Base-by-base conservation (phyloP, 441 rosid species). In the Bocquillonia castaneifolia region DNA sequence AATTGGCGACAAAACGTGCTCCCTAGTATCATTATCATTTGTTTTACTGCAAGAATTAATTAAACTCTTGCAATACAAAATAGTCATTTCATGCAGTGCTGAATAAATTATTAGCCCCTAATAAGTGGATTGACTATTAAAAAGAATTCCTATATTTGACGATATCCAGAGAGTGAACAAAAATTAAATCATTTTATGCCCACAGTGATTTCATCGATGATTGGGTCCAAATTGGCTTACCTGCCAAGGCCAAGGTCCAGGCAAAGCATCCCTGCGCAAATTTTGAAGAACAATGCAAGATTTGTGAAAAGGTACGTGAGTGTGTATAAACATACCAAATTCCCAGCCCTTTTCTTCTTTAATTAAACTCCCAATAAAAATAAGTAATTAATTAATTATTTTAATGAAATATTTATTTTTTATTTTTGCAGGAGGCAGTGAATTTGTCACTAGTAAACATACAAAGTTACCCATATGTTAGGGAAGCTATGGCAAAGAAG, bases 251-350 rank as follows among this genome's bases (percentile, higher is more conserved):
- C 75, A 92, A 86, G 86, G 81, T 92, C 69, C 75, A 83, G 56
- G 72, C 79, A 1, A 86, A 86, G 66, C 31, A 55, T 57, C 61
- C 62, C 15, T 54, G 67, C 45, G 26, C 80, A 22, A 71, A 65
- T 26, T 73, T 68, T 1, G 78, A 48, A 0, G 84, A 88, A 40
- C 90, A 92, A 63, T 82, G 89, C 81, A 31, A 37, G 50, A 69
- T 61, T 63, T 89, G 96, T 71, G 97, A 92, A 82, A 85, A 81
- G 88, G 97, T 83, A 63, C n/a, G n/a, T n/a, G n/a, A n/a, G n/a
- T n/a, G n/a, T n/a, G n/a, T 52, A 6, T 5, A 22, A 32, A 10
- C 68, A 22, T 29, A 62, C 17, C 13, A 13, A 22, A 15, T 37
- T 59, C 17, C 10, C 39, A 22, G 5, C n/a, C 73, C 36, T 62